Evolutionary conservation across 208 protist genomes (phyloP), one percentile per base, ranked within the genome.

Genomic region (Balamuthia mandrillaris): DNA sequence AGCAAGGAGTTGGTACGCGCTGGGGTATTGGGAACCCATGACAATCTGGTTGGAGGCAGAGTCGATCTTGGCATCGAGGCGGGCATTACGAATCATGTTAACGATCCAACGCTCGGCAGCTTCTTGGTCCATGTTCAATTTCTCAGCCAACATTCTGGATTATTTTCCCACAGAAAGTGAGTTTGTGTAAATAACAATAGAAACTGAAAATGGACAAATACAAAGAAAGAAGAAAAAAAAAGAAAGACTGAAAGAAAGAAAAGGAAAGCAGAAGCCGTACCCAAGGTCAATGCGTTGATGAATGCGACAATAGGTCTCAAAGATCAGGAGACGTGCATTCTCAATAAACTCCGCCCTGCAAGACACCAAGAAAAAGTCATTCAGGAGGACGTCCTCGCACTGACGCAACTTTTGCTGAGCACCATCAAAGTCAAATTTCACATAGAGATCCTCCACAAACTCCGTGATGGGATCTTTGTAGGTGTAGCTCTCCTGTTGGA

Each of bases 91-190:
- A 49, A 95, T 94, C 14, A 94, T 68, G 84, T 94, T 90, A n/a
- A 95, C 93, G 52, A 95, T 94, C 93, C 93, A 95, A 60, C 87
- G 83, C 74, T 95, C 93, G 58, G 92, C 91, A n/a, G 79, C 81
- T 35, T 92, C 89, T 21, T 42, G 33, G 18, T 84, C 63, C 86
- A 94, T 92, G 39, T 87, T 56, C 16, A 95, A 88, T 78, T 92
- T 93, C 44, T 93, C 84, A 35, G 91, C 91, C 37, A 95, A 82
- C 85, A 91, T 90, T 49, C 86, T 89, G 39, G 14, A n/a, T n/a
- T n/a, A n/a, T n/a, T n/a, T n/a, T n/a, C n/a, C n/a, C n/a, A n/a
- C n/a, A n/a, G n/a, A n/a, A n/a, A n/a, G n/a, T n/a, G n/a, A n/a
- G n/a, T n/a, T n/a, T n/a, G n/a, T n/a, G n/a, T n/a, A n/a, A n/a